Conservation (phyloP, 306 rosid genomes). For the Acacia acuminata region DNA sequence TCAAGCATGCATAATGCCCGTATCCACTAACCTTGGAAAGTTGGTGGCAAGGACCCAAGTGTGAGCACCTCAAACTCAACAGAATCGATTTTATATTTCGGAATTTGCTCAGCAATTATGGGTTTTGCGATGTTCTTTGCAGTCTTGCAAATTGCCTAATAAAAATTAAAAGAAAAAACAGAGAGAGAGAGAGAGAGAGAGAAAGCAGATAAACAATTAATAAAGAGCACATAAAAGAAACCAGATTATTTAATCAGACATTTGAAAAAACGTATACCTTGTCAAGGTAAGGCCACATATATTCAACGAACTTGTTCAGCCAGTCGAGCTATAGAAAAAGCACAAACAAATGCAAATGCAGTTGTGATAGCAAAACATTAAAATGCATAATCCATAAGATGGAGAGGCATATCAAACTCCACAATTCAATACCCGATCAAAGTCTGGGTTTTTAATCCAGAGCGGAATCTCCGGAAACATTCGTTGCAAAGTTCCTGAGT, state of each 20-base stretch:
- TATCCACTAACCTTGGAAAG: constrained; percentile 74
- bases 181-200: neutral
- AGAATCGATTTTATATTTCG: constrained; percentile 74
- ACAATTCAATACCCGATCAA: constrained; percentile 64
- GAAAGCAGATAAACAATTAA: neutral
- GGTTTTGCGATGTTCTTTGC: constrained; percentile 68
- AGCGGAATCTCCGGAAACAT: constrained; percentile 91
- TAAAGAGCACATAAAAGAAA: neutral
- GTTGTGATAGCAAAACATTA: constrained; percentile 13
- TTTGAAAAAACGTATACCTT: constrained; percentile 49
- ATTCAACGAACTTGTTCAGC: constrained; percentile 74
- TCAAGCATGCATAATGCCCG: constrained; percentile 2
- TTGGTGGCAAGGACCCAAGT: constrained; percentile 79
- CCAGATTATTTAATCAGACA: neutral
- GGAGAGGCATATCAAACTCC: neutral
- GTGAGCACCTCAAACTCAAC: constrained; percentile 79
- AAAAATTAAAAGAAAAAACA: neutral
- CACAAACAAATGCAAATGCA: neutral
- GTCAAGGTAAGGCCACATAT: constrained; percentile 96
- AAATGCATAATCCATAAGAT: neutral
- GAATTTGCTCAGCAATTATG: constrained; percentile 85
- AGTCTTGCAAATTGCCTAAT: constrained; percentile 85
- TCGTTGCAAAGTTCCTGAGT: constrained; percentile 59
- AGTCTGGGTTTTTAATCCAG: constrained; percentile 94
- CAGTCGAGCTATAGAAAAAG: constrained; percentile 65